Conservation (phyloP, 139 green algal genomes). For the Asterochloris erici region DNA sequence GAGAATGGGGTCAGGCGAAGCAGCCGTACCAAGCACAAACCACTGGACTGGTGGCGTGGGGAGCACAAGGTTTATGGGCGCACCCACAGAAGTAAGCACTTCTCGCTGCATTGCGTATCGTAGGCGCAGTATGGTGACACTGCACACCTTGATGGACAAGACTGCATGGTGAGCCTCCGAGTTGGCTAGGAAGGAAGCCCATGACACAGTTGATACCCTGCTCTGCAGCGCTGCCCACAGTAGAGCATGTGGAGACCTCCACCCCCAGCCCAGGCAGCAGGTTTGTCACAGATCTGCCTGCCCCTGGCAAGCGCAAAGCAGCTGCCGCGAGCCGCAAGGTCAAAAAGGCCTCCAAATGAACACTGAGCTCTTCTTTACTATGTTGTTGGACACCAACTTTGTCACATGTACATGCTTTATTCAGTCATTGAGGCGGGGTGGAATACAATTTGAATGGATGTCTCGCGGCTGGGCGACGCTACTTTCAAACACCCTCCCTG, state of each 20-base stretch:
- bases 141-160: not conserved
- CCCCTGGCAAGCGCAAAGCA: not conserved
- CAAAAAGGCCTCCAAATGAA: too few relatives aligned
- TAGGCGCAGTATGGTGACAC: not conserved
- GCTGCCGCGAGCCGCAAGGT: too few relatives aligned
- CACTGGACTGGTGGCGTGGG: conserved; percentile 58
- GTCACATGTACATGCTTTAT: too few relatives aligned
- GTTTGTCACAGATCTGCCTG: conserved; percentile 16
- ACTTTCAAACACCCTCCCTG: too few relatives aligned
- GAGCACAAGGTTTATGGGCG: conserved; percentile 45
- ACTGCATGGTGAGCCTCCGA: not conserved
- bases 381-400: too few relatives aligned
- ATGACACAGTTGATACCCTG: not conserved
- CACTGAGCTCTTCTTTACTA: too few relatives aligned
- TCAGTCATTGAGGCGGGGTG: too few relatives aligned
- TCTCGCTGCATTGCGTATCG: not conserved
- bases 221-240: conserved; percentile 27
- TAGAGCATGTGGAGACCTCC: conserved; percentile 14
- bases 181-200: not conserved
- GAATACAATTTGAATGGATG: too few relatives aligned
- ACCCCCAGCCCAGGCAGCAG: conserved; percentile 17
- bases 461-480: too few relatives aligned
- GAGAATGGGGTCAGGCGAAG: conserved; percentile 34
- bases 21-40: conserved; percentile 26
- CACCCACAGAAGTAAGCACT: conserved; percentile 30